A percentile compares a stretch with the other conserved stretches of the same genome.
Conservation (phyloP, 371 early-diverging fungal genomes). For the Mortierella sp. region DNA sequence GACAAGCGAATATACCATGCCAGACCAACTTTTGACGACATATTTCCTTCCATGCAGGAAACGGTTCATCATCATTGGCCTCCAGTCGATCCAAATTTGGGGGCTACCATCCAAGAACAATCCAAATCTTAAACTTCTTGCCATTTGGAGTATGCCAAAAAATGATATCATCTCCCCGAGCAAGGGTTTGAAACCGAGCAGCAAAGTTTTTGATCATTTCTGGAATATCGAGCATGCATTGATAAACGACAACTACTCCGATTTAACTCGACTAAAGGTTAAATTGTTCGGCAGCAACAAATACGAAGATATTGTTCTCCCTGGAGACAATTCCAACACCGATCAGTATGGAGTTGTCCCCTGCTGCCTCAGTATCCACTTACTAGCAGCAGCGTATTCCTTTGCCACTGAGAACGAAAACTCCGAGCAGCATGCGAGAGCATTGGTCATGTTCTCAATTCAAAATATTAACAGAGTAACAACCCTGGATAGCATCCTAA, state of each 20-base stretch:
- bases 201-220: neutral
- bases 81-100: constrained; percentile 45
- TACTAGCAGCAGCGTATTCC: constrained; percentile 32
- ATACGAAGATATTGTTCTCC: constrained; percentile 13
- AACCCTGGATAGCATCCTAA: too few species aligned
- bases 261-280: neutral
- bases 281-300: neutral
- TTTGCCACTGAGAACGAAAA: constrained; percentile 21
- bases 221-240: neutral
- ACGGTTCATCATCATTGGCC: constrained; percentile 39
- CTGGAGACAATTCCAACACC: constrained; percentile 19
- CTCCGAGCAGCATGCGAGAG: constrained; percentile 24
- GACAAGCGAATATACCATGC: constrained; percentile 16
- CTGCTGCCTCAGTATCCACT: constrained; percentile 41
- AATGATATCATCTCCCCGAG: neutral
- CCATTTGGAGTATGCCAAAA: constrained; percentile 42
- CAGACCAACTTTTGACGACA: constrained; percentile 14
- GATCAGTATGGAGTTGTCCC: constrained; percentile 15
- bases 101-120: constrained; percentile 23
- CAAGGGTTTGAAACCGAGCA: too few species aligned
- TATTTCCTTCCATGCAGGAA: constrained; percentile 30
- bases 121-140: constrained; percentile 25
- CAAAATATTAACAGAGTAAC: constrained; percentile 9
- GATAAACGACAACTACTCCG: neutral
- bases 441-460: constrained; percentile 30